Evolutionary conservation across 2,329 filamentous ascomycete genomes (phyloP).

Genomic region (Epichloe scottii): DNA sequence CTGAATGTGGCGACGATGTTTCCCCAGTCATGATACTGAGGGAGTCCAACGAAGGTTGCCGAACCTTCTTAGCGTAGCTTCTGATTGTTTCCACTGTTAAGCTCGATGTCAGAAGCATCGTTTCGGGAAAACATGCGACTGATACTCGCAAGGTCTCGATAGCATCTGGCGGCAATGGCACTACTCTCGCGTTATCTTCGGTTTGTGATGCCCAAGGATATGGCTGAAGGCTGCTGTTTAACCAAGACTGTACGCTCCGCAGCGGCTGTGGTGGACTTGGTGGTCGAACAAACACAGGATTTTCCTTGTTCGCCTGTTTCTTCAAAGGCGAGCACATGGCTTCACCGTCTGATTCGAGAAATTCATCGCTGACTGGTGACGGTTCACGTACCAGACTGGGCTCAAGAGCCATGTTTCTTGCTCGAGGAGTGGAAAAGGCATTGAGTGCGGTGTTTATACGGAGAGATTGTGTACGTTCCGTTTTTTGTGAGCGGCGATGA

Average conservation of each 20-base stretch:
- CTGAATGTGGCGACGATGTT: conserved; percentile 4
- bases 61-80: conserved; percentile 39
- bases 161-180: conserved; percentile 40
- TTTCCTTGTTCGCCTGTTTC: conserved; percentile 9
- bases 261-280: conserved; percentile 23
- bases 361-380: conserved; percentile 6
- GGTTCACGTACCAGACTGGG: neutral
- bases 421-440: neutral
- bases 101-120: conserved; percentile 42
- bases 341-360: conserved; percentile 5
- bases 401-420: neutral
- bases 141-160: conserved; percentile 42
- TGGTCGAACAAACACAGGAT: conserved; percentile 17
- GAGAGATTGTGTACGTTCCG: neutral
- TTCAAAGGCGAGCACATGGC: conserved; percentile 3
- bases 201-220: conserved; percentile 16
- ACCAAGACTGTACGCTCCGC: conserved; percentile 24
- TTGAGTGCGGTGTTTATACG: neutral
- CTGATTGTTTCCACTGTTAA: conserved; percentile 46
- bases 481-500: neutral
- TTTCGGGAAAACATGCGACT: conserved; percentile 45
- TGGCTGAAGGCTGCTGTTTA: conserved; percentile 19
- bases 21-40: conserved; percentile 11
- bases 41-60: conserved; percentile 23
- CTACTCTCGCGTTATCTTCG: conserved; percentile 25